Evolutionary conservation across 1,284 basidiomycete species (phyloP).

Genomic region (Agroathelia rolfsii): DNA sequence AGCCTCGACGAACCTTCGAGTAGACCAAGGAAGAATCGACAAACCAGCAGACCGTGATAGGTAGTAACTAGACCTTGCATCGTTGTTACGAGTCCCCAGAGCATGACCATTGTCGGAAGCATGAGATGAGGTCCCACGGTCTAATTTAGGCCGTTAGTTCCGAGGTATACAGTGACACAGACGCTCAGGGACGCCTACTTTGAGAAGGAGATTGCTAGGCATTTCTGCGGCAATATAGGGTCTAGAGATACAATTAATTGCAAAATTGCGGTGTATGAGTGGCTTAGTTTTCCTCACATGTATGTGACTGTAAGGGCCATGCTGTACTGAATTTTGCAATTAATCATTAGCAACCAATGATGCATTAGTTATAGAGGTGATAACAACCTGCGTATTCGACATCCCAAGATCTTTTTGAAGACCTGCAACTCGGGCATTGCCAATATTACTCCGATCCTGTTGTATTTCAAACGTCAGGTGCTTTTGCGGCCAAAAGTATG

Average conservation of each 20-base stretch:
- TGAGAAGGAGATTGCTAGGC: constrained; percentile 20
- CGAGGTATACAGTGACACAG: too few relatives aligned
- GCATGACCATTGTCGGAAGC: constrained; percentile 22
- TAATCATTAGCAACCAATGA: too few relatives aligned
- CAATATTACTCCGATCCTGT: constrained; percentile 36
- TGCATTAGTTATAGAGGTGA: too few relatives aligned
- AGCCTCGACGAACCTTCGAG: constrained; percentile 34
- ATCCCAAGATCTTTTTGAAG: constrained; percentile 24
- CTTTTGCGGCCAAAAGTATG: too few relatives aligned
- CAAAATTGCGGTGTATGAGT: not conserved
- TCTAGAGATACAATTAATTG: not conserved
- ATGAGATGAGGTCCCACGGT: too few relatives aligned
- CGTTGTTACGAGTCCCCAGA: constrained; percentile 27
- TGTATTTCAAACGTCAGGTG: too few relatives aligned
- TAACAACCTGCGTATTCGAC: too few relatives aligned
- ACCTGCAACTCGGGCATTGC: constrained; percentile 32
- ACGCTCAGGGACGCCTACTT: constrained; percentile 23
- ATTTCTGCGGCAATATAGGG: constrained; percentile 8
- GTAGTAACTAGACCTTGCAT: constrained; percentile 24
- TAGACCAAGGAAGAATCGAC: constrained; percentile 58
- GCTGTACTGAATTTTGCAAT: not conserved
- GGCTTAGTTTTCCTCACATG: not conserved
- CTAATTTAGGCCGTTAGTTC: too few relatives aligned
- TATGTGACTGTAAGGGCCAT: constrained; percentile 12
- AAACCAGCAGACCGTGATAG: constrained; percentile 35